Evolutionary conservation across 257 asterid species (phyloP).

Genomic region (Solanum commersonii): DNA sequence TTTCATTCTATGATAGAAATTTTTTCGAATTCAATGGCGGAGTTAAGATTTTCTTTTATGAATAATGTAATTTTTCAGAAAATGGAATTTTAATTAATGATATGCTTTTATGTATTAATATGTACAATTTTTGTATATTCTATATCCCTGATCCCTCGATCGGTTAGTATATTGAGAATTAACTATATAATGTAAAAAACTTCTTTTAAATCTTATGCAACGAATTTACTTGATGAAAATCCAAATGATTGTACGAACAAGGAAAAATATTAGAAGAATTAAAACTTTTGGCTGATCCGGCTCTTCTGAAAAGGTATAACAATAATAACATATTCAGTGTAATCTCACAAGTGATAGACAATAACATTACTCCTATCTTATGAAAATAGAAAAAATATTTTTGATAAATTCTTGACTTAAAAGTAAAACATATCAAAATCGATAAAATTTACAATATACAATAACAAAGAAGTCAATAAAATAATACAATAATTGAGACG

Average conservation of each 20-base stretch:
- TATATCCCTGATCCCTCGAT: background rate
- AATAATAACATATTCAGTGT: too few relatives aligned
- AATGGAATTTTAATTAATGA: background rate
- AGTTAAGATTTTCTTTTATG: background rate
- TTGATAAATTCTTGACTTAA: background rate
- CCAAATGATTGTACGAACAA: too few relatives aligned
- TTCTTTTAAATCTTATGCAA: background rate
- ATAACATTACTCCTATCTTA: background rate
- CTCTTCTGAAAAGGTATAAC: background rate
- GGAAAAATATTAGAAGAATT: background rate
- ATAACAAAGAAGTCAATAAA: too few relatives aligned
- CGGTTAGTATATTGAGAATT: too few relatives aligned
- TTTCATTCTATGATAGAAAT: background rate
- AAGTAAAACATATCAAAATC: background rate
- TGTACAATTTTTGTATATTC: background rate
- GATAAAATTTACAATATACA: too few relatives aligned
- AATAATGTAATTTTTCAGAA: background rate
- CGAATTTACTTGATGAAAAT: background rate
- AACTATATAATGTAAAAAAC: too few relatives aligned
- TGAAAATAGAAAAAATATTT: rapidly evolving
- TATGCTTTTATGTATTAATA: background rate
- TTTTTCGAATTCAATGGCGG: background rate
- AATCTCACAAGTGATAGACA: background rate
- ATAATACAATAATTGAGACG: background rate
- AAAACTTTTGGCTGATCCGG: background rate